A percentile compares a stretch with the other conserved stretches of the same genome.
phyloP scores from a whole-genome alignment of 1,284 basidiomycete species.

The Pseudozyma hubeiensis region DNA sequence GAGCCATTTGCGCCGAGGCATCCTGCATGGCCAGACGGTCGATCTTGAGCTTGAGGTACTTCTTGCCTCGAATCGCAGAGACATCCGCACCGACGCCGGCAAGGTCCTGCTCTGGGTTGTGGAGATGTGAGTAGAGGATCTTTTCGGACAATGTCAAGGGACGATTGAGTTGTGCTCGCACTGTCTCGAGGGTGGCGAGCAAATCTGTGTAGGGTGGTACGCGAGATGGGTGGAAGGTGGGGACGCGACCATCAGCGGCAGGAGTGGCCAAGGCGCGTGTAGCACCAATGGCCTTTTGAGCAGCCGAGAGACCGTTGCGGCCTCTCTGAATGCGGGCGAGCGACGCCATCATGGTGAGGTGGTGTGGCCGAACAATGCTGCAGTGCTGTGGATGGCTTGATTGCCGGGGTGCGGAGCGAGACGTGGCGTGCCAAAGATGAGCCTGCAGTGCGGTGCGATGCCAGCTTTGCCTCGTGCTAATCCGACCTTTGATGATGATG shows the following conservation, averaged over 20 bases:
- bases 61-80: conserved; percentile 79
- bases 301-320: conserved; percentile 34
- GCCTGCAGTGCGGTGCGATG: not conserved
- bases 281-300: conserved; percentile 39
- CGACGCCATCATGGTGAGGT: conserved; percentile 35
- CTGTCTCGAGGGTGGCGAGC: conserved; percentile 79
- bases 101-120: conserved; percentile 79
- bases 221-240: conserved; percentile 62
- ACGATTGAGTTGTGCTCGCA: conserved; percentile 80
- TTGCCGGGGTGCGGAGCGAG: not conserved
- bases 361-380: not conserved
- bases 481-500: not conserved
- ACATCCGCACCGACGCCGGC: conserved; percentile 74
- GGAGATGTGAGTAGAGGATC: conserved; percentile 93
- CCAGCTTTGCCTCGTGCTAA: not conserved
- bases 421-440: not conserved
- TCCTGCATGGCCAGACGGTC: conserved; percentile 99
- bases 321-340: conserved; percentile 44
- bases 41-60: conserved; percentile 88
- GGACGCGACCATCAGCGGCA: conserved; percentile 37
- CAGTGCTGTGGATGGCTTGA: not conserved
- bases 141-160: conserved; percentile 96
- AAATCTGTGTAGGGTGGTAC: conserved; percentile 84
- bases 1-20: conserved; percentile 99
- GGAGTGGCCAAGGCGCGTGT: conserved; percentile 42